Base-by-base conservation (phyloP, 2,329 filamentous ascomycete species). In the Nigrospora oryzae region DNA sequence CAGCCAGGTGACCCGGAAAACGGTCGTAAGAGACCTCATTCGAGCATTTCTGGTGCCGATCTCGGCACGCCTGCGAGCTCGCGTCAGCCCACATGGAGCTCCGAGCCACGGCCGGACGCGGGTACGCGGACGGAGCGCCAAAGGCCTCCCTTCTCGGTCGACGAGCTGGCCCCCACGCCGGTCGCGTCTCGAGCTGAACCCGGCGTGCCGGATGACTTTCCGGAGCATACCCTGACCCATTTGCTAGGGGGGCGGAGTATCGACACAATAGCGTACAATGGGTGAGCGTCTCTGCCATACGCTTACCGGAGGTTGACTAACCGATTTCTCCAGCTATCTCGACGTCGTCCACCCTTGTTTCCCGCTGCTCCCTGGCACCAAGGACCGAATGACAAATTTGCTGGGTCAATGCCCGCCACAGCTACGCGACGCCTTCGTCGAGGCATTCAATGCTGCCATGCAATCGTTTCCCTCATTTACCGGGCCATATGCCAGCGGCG, bases 321-420 rank as follows among this genome's bases (percentile, higher is more conserved):
- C 46, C 32, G 5, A 28, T 19, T 16, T 32, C 2, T 16, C 10
- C 45, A 82, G 77, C 50, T 88, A 87, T 52, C 73, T 85, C 43
- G 69, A 70, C 5, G 66, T 75, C 13, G 76, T 88, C 16, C 83
- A 88, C 53, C 78, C 79, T 13, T 76, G 77, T 4, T 81, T 86
- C 46, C 84, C 84, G 0, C 68, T 89, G 38, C 67, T 89, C 12
- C 75, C 83, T 2, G 69, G 70, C 43, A 77, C 65, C 44, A 81
- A 76, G 53, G 62, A 65, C 13, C 70, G 71, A n/a, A 61, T 85
- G 11, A 73, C 77, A 46, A 68, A 69, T 10, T 68, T 79, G 16
- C 61, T 88, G 16, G 66, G 67, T 3, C 71, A 74, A 38, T 81
- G 79, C 51, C 75, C 80, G 0, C 54, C 67, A 2, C 60, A 69